Evolutionary conservation across 768 basidiomycete genomes (phyloP).

Genomic region (Boletus coccyginus): DNA sequence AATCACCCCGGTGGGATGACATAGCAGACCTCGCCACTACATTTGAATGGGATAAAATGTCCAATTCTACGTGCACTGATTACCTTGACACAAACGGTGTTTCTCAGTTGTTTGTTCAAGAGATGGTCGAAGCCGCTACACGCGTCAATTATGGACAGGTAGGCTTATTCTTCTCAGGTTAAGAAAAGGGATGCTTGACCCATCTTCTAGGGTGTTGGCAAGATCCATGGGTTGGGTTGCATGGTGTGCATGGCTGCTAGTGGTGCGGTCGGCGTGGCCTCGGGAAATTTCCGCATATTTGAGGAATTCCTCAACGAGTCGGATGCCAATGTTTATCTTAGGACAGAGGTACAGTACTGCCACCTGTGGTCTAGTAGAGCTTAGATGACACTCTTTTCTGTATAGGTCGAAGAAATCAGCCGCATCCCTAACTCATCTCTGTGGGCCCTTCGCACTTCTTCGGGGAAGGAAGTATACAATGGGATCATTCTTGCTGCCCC

Average conservation of each 20-base stretch:
- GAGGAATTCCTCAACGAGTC: slow-evolving; percentile 74
- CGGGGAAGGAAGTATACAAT: slow-evolving; percentile 54
- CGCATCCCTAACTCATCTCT: slow-evolving; percentile 41
- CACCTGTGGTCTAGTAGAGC: background rate
- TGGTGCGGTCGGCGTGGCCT: slow-evolving; percentile 62
- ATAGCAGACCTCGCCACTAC: slow-evolving; percentile 53
- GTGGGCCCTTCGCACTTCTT: slow-evolving; percentile 53
- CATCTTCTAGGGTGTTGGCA: slow-evolving; percentile 51
- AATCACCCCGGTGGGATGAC: slow-evolving; percentile 60
- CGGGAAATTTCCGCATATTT: slow-evolving; percentile 87
- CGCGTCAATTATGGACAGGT: slow-evolving; percentile 86
- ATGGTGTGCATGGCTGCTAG: slow-evolving; percentile 66
- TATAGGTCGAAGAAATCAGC: slow-evolving; percentile 53
- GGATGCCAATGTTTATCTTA: slow-evolving; percentile 64
- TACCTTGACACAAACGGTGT: slow-evolving; percentile 58
- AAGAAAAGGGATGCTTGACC: background rate
- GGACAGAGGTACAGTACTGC: slow-evolving; percentile 54
- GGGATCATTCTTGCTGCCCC: slow-evolving; percentile 87
- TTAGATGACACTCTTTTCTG: background rate
- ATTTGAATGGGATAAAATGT: slow-evolving; percentile 49
- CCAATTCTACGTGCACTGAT: slow-evolving; percentile 51
- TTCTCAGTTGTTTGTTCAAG: slow-evolving; percentile 55
- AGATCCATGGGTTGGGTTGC: slow-evolving; percentile 78
- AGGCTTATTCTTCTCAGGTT: slow-evolving; percentile 1
- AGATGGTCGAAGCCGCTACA: slow-evolving; percentile 78